Evolutionary conservation across 331 rosid genomes (phyloP).

Genomic region (Pyracantha coccinea): DNA sequence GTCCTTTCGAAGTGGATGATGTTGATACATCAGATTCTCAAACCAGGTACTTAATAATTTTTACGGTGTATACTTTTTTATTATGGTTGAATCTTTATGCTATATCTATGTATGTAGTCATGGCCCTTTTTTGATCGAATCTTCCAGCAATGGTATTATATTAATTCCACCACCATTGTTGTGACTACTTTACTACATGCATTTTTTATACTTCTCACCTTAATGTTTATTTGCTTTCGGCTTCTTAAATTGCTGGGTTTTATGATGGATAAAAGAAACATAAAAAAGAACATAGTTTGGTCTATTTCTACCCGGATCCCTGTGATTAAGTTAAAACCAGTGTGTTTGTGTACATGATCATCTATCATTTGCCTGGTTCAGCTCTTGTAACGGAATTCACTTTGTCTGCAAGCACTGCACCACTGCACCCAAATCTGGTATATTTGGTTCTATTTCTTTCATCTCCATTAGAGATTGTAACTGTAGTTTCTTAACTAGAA

Average conservation of each 20-base stretch:
- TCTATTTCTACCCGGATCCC: neutral
- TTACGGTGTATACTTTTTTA: neutral
- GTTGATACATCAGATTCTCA: slow-evolving; percentile 54
- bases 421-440: neutral
- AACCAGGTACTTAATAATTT: slow-evolving; percentile 42
- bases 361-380: neutral
- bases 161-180: neutral
- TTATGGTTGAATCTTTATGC: neutral
- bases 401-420: neutral
- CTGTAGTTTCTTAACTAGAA: neutral
- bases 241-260: neutral
- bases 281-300: neutral
- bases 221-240: neutral
- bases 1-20: slow-evolving; percentile 82
- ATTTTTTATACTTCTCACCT: neutral
- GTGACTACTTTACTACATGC: neutral
- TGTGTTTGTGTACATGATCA: neutral
- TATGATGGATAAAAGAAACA: neutral
- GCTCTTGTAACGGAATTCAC: neutral
- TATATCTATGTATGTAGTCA: slow-evolving; percentile 6
- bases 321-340: neutral
- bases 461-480: neutral
- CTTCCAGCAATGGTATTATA: neutral
- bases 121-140: neutral
- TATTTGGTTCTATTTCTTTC: neutral